Percentiles rank a stretch among this genome's conserved stretches.
These are phyloP conservation scores for Angomonas ambiguus DNA, from an alignment of 208 protist species.

Conservation along the genomic window DNA sequence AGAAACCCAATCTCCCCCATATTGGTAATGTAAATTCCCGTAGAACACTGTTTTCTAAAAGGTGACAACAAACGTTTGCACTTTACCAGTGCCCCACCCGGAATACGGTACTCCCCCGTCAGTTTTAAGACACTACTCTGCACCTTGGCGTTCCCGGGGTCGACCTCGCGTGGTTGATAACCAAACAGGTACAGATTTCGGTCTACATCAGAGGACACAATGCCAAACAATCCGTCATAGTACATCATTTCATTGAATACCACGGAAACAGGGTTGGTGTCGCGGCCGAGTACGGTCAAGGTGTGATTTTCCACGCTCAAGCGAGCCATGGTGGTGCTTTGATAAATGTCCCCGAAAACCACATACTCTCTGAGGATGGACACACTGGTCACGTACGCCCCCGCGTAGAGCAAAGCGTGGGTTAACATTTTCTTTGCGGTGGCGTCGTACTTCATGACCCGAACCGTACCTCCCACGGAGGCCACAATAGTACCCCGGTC, in stretches of 20 bases:
- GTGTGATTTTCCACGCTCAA: slow-evolving; percentile 78
- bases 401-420: slow-evolving; percentile 75
- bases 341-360: slow-evolving; percentile 72
- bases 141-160: neutral
- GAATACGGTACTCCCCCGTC: slow-evolving; percentile 72
- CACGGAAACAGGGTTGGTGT: slow-evolving; percentile 54
- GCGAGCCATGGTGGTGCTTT: slow-evolving; percentile 59
- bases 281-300: slow-evolving; percentile 65
- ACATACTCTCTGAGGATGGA: slow-evolving; percentile 72
- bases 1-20: slow-evolving; percentile 80
- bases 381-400: slow-evolving; percentile 74
- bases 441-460: slow-evolving; percentile 74
- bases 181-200: slow-evolving; percentile 69
- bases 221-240: slow-evolving; percentile 60
- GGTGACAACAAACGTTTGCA: slow-evolving; percentile 54
- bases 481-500: slow-evolving; percentile 63
- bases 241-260: slow-evolving; percentile 71
- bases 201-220: slow-evolving; percentile 65
- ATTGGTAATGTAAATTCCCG: slow-evolving; percentile 70
- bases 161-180: slow-evolving; percentile 65
- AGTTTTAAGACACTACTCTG: slow-evolving; percentile 50
- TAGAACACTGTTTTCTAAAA: slow-evolving; percentile 18
- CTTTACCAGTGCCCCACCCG: slow-evolving; percentile 55
- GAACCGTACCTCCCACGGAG: slow-evolving; percentile 78
- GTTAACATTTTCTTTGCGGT: slow-evolving; percentile 46